Evolutionary conservation across 352 stramenopile genomes (phyloP).

Genomic region (Aphanomyces cochlioides): DNA sequence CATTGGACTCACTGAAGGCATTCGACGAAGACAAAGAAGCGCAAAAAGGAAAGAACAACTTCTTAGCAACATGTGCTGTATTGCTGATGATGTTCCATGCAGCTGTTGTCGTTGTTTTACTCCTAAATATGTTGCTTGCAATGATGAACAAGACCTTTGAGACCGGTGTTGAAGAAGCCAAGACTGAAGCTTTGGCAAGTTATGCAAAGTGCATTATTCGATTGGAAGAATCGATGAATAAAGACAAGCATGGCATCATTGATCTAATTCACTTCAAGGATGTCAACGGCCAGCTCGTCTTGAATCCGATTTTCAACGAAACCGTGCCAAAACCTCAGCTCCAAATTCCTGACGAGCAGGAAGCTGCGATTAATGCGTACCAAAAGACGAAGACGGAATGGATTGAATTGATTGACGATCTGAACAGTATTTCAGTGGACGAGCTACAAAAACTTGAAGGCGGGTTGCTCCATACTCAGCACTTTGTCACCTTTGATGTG

Average conservation of each 20-base stretch:
- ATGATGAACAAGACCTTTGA: slow-evolving; percentile 31
- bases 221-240: slow-evolving; percentile 24
- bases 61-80: slow-evolving; percentile 11
- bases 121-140: slow-evolving; percentile 23
- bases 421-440: not conserved
- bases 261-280: slow-evolving; percentile 23
- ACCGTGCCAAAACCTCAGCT: not conserved
- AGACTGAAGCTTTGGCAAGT: slow-evolving; percentile 21
- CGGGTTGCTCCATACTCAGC: not conserved
- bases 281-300: not conserved
- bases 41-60: not conserved
- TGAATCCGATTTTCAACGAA: slow-evolving; percentile 27
- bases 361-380: not conserved
- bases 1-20: slow-evolving; percentile 13
- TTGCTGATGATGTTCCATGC: slow-evolving; percentile 29
- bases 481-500: slow-evolving; percentile 13
- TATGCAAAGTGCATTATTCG: slow-evolving; percentile 23
- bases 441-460: not conserved
- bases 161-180: slow-evolving; percentile 19
- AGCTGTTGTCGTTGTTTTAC: slow-evolving; percentile 19
- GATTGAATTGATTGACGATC: not conserved
- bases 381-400: slow-evolving; percentile 5
- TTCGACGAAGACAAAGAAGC: slow-evolving; percentile 9
- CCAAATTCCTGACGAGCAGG: not conserved
- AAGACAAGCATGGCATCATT: not conserved